phyloP scores from a whole-genome alignment of 371 early-diverging fungal genomes.

The Rhizomucor miehei region DNA sequence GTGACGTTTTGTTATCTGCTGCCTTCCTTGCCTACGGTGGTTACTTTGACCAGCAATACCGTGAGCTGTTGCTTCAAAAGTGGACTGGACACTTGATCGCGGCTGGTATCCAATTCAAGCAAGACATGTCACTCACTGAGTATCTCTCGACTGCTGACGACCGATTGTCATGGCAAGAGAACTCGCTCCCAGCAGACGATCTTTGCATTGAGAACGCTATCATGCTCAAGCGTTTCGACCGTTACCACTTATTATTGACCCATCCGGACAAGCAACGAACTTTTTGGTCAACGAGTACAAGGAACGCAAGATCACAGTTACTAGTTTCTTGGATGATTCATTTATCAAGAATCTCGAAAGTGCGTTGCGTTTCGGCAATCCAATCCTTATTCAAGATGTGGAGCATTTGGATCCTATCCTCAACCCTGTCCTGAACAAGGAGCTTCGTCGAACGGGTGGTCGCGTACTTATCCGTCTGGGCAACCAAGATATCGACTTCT shows the following conservation, averaged over 20 bases:
- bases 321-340: slow-evolving; percentile 96
- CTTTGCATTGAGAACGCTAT: slow-evolving; percentile 97
- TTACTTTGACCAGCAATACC: slow-evolving; percentile 95
- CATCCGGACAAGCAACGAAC: slow-evolving; percentile 89
- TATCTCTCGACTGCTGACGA: slow-evolving; percentile 94
- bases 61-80: slow-evolving; percentile 72
- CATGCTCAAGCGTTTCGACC: slow-evolving; percentile 91
- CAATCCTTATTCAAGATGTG: slow-evolving; percentile 95
- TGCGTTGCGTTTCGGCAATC: slow-evolving; percentile 97
- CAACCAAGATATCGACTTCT: slow-evolving; percentile 97
- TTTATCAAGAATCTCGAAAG: slow-evolving; percentile 97
- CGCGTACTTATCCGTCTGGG: slow-evolving; percentile 96
- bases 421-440: slow-evolving; percentile 96
- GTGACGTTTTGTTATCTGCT: slow-evolving; percentile 92
- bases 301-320: slow-evolving; percentile 87
- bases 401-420: slow-evolving; percentile 97
- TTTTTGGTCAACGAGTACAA: slow-evolving; percentile 88
- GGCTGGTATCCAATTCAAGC: slow-evolving; percentile 81
- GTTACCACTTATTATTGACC: slow-evolving; percentile 98
- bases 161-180: slow-evolving; percentile 87
- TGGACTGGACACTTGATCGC: slow-evolving; percentile 78
- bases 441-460: slow-evolving; percentile 94
- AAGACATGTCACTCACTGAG: slow-evolving; percentile 85
- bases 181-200: slow-evolving; percentile 87
- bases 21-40: slow-evolving; percentile 97